Evolutionary conservation across 2,329 filamentous ascomycete species (phyloP).

Genomic region (Colletotrichum falcatum): DNA sequence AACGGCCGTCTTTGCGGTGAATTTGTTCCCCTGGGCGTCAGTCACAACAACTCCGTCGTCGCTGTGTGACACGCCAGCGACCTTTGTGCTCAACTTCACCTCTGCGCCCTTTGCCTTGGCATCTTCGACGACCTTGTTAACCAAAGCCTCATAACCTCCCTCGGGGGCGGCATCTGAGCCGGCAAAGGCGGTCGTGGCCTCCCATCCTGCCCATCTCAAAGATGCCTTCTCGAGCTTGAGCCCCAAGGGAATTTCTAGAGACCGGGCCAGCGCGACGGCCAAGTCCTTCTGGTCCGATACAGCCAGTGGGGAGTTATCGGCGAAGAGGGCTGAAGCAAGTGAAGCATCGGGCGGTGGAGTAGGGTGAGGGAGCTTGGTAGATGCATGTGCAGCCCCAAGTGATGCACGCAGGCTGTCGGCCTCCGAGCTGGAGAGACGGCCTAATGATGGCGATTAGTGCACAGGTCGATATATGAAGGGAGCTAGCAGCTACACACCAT

Average conservation of each 20-base stretch:
- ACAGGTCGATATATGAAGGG: background rate
- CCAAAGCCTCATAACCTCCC: conserved; percentile 35
- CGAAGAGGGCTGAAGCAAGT: conserved; percentile 31
- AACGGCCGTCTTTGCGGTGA: conserved; percentile 35
- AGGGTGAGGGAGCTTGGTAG: conserved; percentile 34
- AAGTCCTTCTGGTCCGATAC: conserved; percentile 20
- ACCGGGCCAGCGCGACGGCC: conserved; percentile 32
- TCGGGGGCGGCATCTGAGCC: conserved; percentile 38
- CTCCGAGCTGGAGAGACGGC: conserved; percentile 28
- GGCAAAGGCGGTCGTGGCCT: conserved; percentile 24
- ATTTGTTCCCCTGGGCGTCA: conserved; percentile 34
- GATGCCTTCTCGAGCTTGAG: conserved; percentile 39
- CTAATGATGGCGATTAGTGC: conserved; percentile 10
- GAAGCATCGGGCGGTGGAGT: conserved; percentile 26
- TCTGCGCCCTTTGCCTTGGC: conserved; percentile 30
- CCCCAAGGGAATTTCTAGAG: conserved; percentile 35
- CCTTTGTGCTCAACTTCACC: conserved; percentile 34
- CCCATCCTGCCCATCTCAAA: conserved; percentile 38
- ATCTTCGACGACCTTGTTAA: conserved; percentile 32
- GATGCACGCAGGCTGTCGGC: conserved; percentile 29
- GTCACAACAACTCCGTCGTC: conserved; percentile 20
- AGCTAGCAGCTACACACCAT: conserved; percentile 12
- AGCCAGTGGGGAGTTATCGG: conserved; percentile 10
- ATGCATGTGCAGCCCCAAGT: conserved; percentile 31
- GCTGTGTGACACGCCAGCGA: conserved; percentile 14